phyloP scores from a whole-genome alignment of 75 land plant genomes.

The Pinus taeda region DNA sequence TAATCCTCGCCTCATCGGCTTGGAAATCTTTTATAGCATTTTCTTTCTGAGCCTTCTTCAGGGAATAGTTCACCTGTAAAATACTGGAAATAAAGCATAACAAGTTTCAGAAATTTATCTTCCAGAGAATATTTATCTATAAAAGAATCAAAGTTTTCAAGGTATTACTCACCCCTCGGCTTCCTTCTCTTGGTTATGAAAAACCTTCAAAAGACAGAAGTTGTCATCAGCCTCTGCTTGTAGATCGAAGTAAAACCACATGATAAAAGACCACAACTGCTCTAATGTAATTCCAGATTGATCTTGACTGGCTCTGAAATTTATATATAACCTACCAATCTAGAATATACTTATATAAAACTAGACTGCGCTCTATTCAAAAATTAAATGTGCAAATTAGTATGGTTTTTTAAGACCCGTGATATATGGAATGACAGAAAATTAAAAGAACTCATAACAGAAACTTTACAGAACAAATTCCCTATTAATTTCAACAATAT shows the following conservation, averaged over 20 bases:
- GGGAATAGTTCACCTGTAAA: not conserved
- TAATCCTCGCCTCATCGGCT: not conserved
- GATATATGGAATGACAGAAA: too few relatives aligned
- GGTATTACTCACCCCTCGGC: slow-evolving; percentile 3
- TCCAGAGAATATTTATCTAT: not conserved
- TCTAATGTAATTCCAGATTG: not conserved
- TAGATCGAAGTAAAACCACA: not conserved
- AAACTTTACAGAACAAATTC: too few relatives aligned
- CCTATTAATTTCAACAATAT: too few relatives aligned
- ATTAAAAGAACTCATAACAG: too few relatives aligned
- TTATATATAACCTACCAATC: not conserved
- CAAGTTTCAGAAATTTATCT: not conserved
- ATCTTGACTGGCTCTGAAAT: not conserved
- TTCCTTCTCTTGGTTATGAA: not conserved
- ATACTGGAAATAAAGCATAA: not conserved
- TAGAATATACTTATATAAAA: not conserved
- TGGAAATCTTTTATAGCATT: not conserved
- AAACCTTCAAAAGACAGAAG: not conserved
- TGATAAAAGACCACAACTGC: too few relatives aligned
- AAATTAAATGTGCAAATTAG: not conserved
- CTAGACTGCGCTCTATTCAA: not conserved
- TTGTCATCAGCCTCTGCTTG: not conserved
- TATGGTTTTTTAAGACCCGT: not conserved
- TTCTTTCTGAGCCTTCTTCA: not conserved
- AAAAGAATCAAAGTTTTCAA: not conserved